Evolutionary conservation across 2,329 filamentous ascomycete genomes (phyloP).

Genomic region (Nemania bipapillata): DNA sequence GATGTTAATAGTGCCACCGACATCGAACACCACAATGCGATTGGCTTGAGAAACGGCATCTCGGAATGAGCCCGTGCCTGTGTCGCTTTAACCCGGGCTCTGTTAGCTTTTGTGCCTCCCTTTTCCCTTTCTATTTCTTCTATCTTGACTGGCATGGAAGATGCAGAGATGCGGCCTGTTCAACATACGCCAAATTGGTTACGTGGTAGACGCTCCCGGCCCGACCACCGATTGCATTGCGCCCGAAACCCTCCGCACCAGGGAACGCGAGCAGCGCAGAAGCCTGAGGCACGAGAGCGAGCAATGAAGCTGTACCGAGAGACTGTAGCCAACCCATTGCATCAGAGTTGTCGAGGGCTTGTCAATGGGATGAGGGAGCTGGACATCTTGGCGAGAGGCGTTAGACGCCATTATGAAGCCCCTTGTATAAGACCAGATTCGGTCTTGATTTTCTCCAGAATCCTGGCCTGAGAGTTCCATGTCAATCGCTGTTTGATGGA

Average conservation of each 20-base stretch:
- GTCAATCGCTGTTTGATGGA: constrained; percentile 35
- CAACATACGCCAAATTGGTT: constrained; percentile 56
- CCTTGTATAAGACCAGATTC: not conserved
- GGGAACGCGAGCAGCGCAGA: constrained; percentile 56
- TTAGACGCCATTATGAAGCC: not conserved
- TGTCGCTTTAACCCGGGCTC: constrained; percentile 50
- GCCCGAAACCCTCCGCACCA: constrained; percentile 62
- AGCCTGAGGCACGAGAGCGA: constrained; percentile 34
- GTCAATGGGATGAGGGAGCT: not conserved
- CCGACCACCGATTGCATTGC: constrained; percentile 59
- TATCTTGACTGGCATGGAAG: not conserved
- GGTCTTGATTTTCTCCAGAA: not conserved
- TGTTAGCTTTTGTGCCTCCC: not conserved
- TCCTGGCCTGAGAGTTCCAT: not conserved
- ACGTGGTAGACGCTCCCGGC: constrained; percentile 61
- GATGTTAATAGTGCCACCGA: constrained; percentile 63
- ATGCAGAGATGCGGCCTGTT: not conserved
- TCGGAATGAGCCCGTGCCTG: constrained; percentile 61
- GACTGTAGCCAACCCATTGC: constrained; percentile 39
- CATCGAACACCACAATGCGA: constrained; percentile 62
- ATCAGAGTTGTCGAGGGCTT: not conserved
- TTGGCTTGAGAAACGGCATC: constrained; percentile 61
- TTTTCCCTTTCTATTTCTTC: not conserved
- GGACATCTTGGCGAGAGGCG: not conserved
- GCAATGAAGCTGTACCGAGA: constrained; percentile 23